Conservation (phyloP, 306 rosid species). For the Hylodesmum podocarpum region DNA sequence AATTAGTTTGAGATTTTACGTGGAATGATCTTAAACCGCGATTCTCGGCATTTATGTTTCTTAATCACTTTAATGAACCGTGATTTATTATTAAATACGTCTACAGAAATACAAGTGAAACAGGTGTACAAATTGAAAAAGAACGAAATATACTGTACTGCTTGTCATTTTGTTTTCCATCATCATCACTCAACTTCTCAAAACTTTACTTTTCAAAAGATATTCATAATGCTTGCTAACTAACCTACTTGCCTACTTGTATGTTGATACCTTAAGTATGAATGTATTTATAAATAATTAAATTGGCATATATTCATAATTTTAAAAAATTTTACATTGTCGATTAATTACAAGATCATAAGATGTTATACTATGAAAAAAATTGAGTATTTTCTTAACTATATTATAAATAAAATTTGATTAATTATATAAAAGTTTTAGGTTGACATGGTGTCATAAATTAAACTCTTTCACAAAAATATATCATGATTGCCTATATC, state of each 20-base stretch:
- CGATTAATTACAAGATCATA: too few species aligned
- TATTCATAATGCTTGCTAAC: conserved; percentile 11
- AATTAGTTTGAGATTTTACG: conserved; percentile 36
- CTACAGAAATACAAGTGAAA: not conserved
- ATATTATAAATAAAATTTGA: too few species aligned
- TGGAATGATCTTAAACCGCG: conserved; percentile 42
- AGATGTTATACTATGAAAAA: too few species aligned
- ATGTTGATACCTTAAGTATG: not conserved
- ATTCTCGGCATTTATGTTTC: conserved; percentile 64
- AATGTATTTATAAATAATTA: not conserved
- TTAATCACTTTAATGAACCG: conserved; percentile 34
- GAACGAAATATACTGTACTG: not conserved
- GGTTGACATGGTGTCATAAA: too few species aligned
- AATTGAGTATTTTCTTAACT: too few species aligned
- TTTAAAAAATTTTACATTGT: too few species aligned
- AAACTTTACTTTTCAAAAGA: not conserved
- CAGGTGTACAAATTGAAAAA: not conserved
- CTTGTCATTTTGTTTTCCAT: conserved; percentile 13
- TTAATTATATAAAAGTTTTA: too few species aligned
- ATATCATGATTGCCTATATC: conserved; percentile 17
- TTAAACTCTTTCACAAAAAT: too few species aligned
- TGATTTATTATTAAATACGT: not conserved
- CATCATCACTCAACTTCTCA: conserved; percentile 8
- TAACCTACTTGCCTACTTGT: conserved; percentile 4
- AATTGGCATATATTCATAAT: too few species aligned